Evolutionary conservation across 257 asterid genomes (phyloP).

Genomic region (Gentiana macrophylla): DNA sequence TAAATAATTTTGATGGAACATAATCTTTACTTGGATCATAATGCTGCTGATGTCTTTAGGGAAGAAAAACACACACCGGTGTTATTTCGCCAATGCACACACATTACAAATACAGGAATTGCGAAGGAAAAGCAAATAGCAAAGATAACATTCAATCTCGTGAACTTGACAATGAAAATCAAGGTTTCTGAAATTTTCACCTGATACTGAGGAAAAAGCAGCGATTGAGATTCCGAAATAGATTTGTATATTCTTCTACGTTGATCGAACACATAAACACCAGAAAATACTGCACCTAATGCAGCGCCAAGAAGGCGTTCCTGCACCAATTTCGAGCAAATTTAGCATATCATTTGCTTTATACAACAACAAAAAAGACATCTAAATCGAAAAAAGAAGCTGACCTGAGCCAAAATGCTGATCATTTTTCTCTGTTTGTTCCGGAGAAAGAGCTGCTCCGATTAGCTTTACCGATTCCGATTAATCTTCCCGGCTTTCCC

Average conservation of each 20-base stretch:
- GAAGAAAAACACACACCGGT: neutral
- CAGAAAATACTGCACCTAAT: constrained; percentile 46
- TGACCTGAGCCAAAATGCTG: constrained; percentile 75
- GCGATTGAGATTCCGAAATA: constrained; percentile 34
- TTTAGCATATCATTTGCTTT: neutral
- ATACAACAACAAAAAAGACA: neutral
- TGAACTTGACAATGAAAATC: neutral
- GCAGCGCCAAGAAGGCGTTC: constrained; percentile 87
- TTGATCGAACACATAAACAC: constrained; percentile 51
- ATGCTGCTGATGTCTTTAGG: neutral
- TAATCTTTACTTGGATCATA: too few relatives aligned
- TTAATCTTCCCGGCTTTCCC: neutral
- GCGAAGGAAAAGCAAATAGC: neutral
- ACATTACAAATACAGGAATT: neutral
- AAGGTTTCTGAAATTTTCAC: neutral
- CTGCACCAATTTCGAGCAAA: constrained; percentile 23
- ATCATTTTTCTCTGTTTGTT: constrained; percentile 24
- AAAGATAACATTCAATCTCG: neutral
- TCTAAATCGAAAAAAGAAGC: neutral
- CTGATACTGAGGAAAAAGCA: constrained; percentile 23
- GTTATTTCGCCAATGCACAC: neutral
- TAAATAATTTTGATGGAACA: neutral
- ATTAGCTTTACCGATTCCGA: neutral
- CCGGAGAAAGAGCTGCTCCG: neutral
- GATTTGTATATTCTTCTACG: constrained; percentile 45